Conservation (phyloP, 345 rosid species). For the Erodium maritimum region DNA sequence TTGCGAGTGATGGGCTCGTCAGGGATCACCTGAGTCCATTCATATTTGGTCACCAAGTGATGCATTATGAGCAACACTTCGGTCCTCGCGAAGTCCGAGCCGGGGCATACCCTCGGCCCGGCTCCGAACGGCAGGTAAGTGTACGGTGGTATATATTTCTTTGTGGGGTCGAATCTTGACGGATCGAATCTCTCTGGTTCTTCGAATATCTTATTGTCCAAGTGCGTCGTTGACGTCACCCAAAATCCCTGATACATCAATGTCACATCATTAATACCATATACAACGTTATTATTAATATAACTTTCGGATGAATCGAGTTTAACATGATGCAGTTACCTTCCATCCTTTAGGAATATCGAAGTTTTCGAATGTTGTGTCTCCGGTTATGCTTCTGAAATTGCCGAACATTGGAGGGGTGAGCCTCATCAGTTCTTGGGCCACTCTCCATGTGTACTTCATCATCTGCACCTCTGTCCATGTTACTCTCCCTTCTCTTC, state of each 20-base stretch:
- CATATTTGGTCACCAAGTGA: not conserved
- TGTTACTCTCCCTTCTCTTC: conserved; percentile 1
- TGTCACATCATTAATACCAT: too few relatives aligned
- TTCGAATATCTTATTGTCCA: conserved; percentile 1
- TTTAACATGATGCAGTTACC: not conserved
- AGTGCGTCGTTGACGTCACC: not conserved
- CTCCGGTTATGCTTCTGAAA: conserved; percentile 13
- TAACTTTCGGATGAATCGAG: too few relatives aligned
- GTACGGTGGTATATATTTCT: conserved; percentile 1
- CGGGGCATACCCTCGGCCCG: not conserved
- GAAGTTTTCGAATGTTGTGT: conserved; percentile 8
- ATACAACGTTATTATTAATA: too few relatives aligned
- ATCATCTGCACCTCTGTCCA: conserved; percentile 18
- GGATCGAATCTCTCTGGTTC: conserved; percentile 2
- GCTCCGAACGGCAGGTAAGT: conserved; percentile 3
- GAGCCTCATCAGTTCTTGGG: conserved; percentile 19
- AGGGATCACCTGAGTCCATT: conserved; percentile 3
- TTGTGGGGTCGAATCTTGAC: not conserved
- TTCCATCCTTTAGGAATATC: conserved; percentile 7
- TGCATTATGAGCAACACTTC: not conserved
- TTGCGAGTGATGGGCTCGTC: conserved; percentile 4
- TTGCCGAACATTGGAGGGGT: conserved; percentile 14
- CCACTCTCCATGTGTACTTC: conserved; percentile 18
- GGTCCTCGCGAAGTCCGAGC: not conserved
- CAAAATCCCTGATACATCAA: not conserved